Percentiles rank a stretch among this genome's conserved stretches.
These are phyloP conservation scores for Hypocreales sp. DNA, from an alignment of 2,329 filamentous ascomycete species.

Conservation along the genomic window DNA sequence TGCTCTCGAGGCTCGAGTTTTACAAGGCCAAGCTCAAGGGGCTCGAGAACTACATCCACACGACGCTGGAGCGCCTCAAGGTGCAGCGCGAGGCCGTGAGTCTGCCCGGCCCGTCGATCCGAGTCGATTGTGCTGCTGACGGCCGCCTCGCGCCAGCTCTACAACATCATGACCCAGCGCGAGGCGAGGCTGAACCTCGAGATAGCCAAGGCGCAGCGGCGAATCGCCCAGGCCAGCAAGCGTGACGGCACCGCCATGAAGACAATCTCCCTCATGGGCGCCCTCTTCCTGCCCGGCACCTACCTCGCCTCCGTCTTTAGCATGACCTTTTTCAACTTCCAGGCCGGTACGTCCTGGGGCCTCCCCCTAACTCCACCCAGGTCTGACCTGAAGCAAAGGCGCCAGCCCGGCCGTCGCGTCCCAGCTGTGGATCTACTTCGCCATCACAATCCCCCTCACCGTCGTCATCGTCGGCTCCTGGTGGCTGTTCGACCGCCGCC, in stretches of 20 bases:
- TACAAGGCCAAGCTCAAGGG: constrained; percentile 45
- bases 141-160: constrained; percentile 25
- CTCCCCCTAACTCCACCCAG: background rate
- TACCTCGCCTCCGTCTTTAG: constrained; percentile 48
- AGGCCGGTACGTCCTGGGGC: constrained; percentile 21
- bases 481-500: constrained; percentile 34
- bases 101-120: no score
- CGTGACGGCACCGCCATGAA: constrained; percentile 50
- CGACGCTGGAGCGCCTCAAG: constrained; percentile 42
- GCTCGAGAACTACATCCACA: constrained; percentile 47
- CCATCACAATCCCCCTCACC: constrained; percentile 42
- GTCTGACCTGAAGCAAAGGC: background rate
- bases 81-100: constrained; percentile 45
- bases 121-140: no score
- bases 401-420: constrained; percentile 1
- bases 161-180: constrained; percentile 51
- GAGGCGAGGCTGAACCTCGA: constrained; percentile 49
- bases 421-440: constrained; percentile 48
- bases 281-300: constrained; percentile 46
- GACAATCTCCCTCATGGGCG: constrained; percentile 46
- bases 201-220: constrained; percentile 44
- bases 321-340: constrained; percentile 54
- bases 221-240: constrained; percentile 43
- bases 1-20: constrained; percentile 40
- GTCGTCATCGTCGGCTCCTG: constrained; percentile 37